Percentiles rank a stretch among this genome's conserved stretches.
phyloP scores from a whole-genome alignment of 164 flowering plant genomes.

The Aristolochia contorta region DNA sequence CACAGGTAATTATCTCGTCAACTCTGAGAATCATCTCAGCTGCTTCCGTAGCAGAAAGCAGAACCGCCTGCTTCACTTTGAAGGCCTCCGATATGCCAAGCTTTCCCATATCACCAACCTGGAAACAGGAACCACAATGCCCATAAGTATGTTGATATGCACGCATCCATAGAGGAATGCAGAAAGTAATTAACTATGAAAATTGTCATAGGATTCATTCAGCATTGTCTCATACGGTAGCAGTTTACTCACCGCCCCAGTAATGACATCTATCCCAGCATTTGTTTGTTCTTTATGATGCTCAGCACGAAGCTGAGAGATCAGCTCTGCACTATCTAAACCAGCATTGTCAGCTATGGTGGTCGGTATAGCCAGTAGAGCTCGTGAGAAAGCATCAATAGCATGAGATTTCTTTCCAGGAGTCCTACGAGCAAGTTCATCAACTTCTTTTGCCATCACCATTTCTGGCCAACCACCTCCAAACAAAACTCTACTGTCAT shows the following conservation, averaged over 20 bases:
- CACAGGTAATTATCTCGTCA: slow-evolving; percentile 97
- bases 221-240: neutral
- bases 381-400: slow-evolving; percentile 87
- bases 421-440: slow-evolving; percentile 82
- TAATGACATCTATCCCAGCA: slow-evolving; percentile 90
- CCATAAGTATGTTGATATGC: neutral
- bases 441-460: slow-evolving; percentile 96
- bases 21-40: slow-evolving; percentile 98
- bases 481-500: slow-evolving; percentile 78
- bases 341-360: slow-evolving; percentile 98
- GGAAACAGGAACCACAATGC: neutral
- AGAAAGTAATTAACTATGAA: neutral
- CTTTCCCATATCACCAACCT: slow-evolving; percentile 94
- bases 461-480: slow-evolving; percentile 99
- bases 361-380: slow-evolving; percentile 82
- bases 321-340: slow-evolving; percentile 89
- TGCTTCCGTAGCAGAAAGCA: slow-evolving; percentile 96
- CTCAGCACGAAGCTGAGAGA: slow-evolving; percentile 94
- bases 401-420: slow-evolving; percentile 97
- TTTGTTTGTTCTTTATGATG: slow-evolving; percentile 74
- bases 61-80: slow-evolving; percentile 91
- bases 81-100: slow-evolving; percentile 86
- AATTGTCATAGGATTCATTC: no score
- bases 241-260: slow-evolving; percentile 68
- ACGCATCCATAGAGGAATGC: neutral